Evolutionary conservation across 352 stramenopile species (phyloP).

Genomic region (Globisporangium cederbergense): DNA sequence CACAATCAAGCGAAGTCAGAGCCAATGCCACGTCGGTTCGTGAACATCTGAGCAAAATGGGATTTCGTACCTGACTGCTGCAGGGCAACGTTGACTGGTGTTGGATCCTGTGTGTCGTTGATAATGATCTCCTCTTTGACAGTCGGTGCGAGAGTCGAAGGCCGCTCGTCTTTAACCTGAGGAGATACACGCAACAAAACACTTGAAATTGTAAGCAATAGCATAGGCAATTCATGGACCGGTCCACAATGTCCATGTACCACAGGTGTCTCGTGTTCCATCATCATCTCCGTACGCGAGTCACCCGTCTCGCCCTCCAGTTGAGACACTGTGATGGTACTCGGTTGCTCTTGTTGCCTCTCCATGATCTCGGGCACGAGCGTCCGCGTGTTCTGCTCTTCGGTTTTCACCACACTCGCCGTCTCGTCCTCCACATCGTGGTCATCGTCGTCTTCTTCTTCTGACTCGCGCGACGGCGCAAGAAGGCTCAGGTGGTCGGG

Average conservation of each 20-base stretch:
- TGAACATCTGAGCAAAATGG: background rate
- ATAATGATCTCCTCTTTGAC: constrained; percentile 10
- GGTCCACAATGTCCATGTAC: background rate
- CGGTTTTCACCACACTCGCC: background rate
- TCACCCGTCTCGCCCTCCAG: background rate
- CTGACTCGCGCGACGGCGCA: constrained; percentile 17
- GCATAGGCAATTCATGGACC: background rate
- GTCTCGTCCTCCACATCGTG: constrained; percentile 4
- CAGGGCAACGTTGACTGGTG: background rate
- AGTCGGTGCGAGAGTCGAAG: background rate
- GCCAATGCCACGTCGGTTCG: too few species aligned
- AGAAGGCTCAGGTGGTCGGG: constrained; percentile 64
- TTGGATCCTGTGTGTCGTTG: background rate
- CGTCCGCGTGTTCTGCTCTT: constrained; percentile 7
- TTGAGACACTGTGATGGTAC: background rate
- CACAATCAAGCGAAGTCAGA: background rate
- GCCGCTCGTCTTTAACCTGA: constrained; percentile 9
- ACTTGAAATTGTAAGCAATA: background rate
- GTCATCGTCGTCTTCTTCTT: constrained; percentile 21
- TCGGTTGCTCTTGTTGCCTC: background rate
- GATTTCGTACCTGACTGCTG: background rate
- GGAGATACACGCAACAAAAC: background rate
- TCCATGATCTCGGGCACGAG: background rate
- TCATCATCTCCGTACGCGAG: background rate
- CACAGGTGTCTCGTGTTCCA: background rate